Percentiles rank a stretch among this genome's conserved stretches.
Evolutionary conservation across 2,329 filamentous ascomycete species (phyloP).

Genomic region (Ceratocystis lukuohia): DNA sequence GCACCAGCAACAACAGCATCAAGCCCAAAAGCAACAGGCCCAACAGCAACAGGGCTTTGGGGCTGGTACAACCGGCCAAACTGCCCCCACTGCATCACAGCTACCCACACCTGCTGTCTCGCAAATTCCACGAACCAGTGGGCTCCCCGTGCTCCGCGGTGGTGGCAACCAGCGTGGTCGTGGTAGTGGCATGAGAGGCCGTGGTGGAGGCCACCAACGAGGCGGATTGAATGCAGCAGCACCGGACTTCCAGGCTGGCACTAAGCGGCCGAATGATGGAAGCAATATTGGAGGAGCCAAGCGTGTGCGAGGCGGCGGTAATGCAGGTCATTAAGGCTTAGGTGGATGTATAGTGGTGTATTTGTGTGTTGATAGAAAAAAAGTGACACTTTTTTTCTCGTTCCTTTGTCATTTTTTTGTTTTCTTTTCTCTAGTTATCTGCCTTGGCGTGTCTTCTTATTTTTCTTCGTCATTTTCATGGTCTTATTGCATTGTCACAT

Average conservation of each 20-base stretch:
- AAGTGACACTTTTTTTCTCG: background rate
- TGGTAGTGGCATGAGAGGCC: conserved; percentile 26
- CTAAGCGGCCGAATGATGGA: conserved; percentile 37
- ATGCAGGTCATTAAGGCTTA: background rate
- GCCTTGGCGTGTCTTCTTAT: background rate
- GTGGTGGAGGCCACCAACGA: conserved; percentile 29
- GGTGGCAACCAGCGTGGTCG: conserved; percentile 24
- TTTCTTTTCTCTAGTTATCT: background rate
- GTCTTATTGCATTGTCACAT: conserved; percentile 1
- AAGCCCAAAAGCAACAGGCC: conserved; percentile 18
- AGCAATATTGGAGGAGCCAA: conserved; percentile 38
- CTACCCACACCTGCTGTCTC: conserved; percentile 6
- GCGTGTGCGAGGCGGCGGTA: conserved; percentile 28
- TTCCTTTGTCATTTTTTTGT: background rate
- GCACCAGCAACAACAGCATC: conserved; percentile 12
- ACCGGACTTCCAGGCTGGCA: conserved; percentile 44
- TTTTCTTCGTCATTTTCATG: conserved; percentile 10
- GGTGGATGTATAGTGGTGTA: background rate
- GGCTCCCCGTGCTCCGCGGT: conserved; percentile 32
- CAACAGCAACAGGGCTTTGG: background rate
- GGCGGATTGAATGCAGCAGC: conserved; percentile 37
- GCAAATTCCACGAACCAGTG: conserved; percentile 20
- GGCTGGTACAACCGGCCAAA: conserved; percentile 14
- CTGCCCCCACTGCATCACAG: conserved; percentile 1
- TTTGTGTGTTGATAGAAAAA: background rate